phyloP scores from a whole-genome alignment of 345 rosid species.

The Trapa bicornis region DNA sequence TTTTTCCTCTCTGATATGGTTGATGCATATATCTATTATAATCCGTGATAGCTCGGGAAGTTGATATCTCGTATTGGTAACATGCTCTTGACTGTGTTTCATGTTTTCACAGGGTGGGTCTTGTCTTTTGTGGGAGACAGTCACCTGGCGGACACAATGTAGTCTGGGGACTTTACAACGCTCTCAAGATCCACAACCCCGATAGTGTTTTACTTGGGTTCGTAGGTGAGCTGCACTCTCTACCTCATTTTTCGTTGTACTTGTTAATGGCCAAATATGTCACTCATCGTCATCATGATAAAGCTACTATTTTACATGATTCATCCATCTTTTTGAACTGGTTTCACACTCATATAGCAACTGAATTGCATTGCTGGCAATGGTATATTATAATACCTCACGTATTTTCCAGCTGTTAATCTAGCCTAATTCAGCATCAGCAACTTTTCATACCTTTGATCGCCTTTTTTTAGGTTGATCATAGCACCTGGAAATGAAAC shows the following conservation, averaged over 20 bases:
- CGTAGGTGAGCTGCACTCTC: constrained; percentile 39
- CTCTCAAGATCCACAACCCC: constrained; percentile 74
- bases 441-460: too few species aligned
- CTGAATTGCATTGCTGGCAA: too few species aligned
- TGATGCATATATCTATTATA: neutral
- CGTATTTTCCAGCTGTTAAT: too few species aligned
- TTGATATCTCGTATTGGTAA: neutral
- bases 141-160: constrained; percentile 99
- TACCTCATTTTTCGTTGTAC: neutral
- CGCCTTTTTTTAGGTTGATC: neutral
- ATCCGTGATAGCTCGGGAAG: neutral
- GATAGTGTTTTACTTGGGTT: constrained; percentile 67
- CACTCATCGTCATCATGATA: too few species aligned
- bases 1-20: neutral
- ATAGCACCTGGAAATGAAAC: neutral
- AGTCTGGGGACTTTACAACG: constrained; percentile 76
- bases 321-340: too few species aligned
- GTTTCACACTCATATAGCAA: too few species aligned
- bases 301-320: too few species aligned
- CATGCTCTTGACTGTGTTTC: neutral
- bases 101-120: constrained; percentile 54
- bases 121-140: constrained; percentile 92
- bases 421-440: too few species aligned
- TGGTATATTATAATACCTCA: too few species aligned
- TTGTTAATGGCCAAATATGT: too few species aligned